These are phyloP conservation scores for Protomyces inouyei DNA, from an alignment of 1,139 yeast species.

Conservation along the genomic window DNA sequence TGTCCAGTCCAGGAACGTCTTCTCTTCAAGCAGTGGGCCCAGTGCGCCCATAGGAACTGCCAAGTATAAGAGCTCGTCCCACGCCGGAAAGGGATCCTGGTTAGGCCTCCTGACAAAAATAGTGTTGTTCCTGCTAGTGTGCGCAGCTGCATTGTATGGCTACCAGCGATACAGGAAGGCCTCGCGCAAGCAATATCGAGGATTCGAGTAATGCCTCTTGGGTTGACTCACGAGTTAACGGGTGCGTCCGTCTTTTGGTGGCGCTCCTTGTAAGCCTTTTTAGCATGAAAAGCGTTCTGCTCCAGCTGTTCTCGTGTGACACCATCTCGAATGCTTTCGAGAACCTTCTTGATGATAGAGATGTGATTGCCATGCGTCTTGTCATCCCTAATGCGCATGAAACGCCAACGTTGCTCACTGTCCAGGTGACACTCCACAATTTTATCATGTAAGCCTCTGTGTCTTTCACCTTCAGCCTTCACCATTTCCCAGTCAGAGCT, in stretches of 20 bases:
- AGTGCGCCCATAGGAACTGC: constrained; percentile 42
- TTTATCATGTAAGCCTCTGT: constrained; percentile 73
- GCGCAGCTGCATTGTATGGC: constrained; percentile 30
- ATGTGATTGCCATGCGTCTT: constrained; percentile 82
- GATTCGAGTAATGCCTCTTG: not conserved
- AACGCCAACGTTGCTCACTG: constrained; percentile 65
- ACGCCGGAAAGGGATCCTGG: constrained; percentile 33
- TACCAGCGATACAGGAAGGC: constrained; percentile 27
- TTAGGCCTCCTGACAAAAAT: constrained; percentile 26
- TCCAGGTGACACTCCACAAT: constrained; percentile 76
- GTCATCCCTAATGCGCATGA: constrained; percentile 87
- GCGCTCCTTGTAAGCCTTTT: constrained; percentile 50
- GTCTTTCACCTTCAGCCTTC: constrained; percentile 54
- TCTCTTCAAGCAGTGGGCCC: constrained; percentile 12
- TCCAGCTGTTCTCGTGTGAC: constrained; percentile 72
- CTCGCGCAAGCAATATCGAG: constrained; percentile 8
- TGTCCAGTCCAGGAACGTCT: constrained; percentile 30
- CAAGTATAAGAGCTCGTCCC: constrained; percentile 46
- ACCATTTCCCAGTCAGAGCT: constrained; percentile 79
- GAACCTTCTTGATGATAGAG: constrained; percentile 71
- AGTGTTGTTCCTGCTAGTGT: constrained; percentile 27
- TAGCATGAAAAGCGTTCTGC: constrained; percentile 47
- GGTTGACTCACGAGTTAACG: not conserved
- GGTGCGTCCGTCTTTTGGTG: constrained; percentile 28
- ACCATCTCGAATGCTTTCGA: constrained; percentile 79